Percentiles rank a stretch among this genome's conserved stretches.
These are phyloP conservation scores for Tulasnella sp. DNA, from an alignment of 768 basidiomycete genomes.

Conservation along the genomic window DNA sequence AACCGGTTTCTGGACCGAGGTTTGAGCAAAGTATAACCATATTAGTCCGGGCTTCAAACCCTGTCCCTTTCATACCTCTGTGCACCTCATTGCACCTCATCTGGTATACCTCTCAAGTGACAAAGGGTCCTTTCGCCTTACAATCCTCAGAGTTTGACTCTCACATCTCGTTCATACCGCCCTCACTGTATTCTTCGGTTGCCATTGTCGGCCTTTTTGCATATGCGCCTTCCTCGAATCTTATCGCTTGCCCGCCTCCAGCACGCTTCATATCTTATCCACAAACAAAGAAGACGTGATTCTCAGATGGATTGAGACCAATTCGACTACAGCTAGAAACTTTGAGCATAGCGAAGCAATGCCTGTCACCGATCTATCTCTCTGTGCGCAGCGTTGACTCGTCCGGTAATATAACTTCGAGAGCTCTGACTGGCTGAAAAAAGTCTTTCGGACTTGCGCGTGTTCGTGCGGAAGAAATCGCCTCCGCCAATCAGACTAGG, in stretches of 20 bases:
- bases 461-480: neutral
- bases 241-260: neutral
- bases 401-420: neutral
- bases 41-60: neutral
- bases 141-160: neutral
- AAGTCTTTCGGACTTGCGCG: neutral
- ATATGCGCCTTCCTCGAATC: neutral
- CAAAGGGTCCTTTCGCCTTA: neutral
- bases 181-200: neutral
- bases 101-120: neutral
- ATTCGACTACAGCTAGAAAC: neutral
- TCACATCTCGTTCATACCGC: neutral
- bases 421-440: neutral
- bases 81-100: neutral
- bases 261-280: neutral
- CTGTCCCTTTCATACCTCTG: neutral
- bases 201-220: neutral
- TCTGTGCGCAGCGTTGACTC: neutral
- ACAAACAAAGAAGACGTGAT: neutral
- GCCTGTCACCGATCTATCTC: neutral
- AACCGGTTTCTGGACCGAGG: neutral
- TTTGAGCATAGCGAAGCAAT: neutral
- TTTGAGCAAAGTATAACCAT: neutral
- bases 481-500: neutral
- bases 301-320: neutral